These are phyloP conservation scores for Wallacemonas sp. DNA, from an alignment of 208 protist genomes.

Conservation along the genomic window DNA sequence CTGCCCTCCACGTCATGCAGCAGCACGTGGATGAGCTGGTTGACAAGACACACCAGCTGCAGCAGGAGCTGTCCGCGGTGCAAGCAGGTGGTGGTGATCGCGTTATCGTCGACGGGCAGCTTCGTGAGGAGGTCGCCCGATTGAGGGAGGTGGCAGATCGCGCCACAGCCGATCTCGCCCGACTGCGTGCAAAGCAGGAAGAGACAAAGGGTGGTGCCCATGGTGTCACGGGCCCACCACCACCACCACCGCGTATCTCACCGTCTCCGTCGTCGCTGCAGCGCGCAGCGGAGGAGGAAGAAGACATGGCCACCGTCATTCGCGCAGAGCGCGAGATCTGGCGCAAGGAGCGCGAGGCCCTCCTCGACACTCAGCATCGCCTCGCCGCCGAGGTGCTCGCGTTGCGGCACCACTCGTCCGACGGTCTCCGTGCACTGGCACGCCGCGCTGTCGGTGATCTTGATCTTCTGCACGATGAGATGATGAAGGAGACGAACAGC, in stretches of 20 bases:
- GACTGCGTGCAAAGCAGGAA: constrained; percentile 4
- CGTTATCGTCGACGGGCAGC: background rate
- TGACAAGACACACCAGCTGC: constrained; percentile 10
- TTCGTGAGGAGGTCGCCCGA: background rate
- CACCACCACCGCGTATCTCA: too few relatives aligned
- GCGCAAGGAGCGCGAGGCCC: background rate
- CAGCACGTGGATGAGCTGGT: constrained; percentile 6
- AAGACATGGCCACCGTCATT: constrained; percentile 6
- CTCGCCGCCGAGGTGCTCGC: constrained; percentile 19
- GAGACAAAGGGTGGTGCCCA: too few relatives aligned
- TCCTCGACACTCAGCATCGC: background rate
- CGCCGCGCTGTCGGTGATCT: constrained; percentile 31
- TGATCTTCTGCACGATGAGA: constrained; percentile 27
- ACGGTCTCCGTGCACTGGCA: constrained; percentile 26
- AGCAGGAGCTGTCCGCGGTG: constrained; percentile 11
- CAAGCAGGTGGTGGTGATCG: background rate
- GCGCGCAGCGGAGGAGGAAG: too few relatives aligned
- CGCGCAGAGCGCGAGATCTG: background rate
- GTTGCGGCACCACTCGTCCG: constrained; percentile 10
- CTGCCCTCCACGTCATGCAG: background rate
- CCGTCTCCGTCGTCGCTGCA: too few relatives aligned
- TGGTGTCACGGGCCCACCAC: too few relatives aligned
- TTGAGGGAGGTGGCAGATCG: background rate
- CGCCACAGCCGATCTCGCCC: background rate
- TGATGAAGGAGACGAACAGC: constrained; percentile 5